These are phyloP conservation scores for Alopecurus myosuroides DNA, from an alignment of 176 grass and related monocot species.

Conservation along the genomic window DNA sequence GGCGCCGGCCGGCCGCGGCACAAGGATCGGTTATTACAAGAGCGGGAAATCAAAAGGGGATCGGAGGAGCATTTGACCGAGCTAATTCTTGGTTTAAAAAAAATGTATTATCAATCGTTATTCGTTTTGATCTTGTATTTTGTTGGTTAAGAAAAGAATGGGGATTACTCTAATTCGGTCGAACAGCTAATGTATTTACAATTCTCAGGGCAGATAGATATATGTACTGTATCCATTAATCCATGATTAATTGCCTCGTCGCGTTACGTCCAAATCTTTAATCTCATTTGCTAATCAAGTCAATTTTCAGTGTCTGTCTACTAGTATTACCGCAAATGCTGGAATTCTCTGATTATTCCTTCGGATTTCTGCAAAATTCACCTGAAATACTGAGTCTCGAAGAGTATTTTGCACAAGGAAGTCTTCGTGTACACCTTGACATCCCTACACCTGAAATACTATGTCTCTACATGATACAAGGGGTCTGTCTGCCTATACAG, in stretches of 20 bases:
- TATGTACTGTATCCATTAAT: slow-evolving; percentile 8
- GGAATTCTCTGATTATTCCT: neutral
- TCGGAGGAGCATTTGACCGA: neutral
- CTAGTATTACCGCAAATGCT: no score
- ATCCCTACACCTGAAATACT: slow-evolving; percentile 25
- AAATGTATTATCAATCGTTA: slow-evolving; percentile 1
- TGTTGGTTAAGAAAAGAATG: slow-evolving; percentile 4
- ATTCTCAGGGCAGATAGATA: slow-evolving; percentile 24
- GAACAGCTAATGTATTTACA: slow-evolving; percentile 17
- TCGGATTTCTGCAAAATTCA: neutral
- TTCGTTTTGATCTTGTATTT: neutral
- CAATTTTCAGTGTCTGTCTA: neutral
- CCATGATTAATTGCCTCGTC: neutral
- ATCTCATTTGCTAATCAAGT: neutral
- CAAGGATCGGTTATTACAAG: neutral
- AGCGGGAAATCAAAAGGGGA: neutral
- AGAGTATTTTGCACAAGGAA: neutral
- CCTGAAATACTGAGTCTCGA: neutral
- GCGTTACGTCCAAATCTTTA: neutral
- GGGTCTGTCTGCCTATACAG: slow-evolving; percentile 31
- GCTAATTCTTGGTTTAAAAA: slow-evolving; percentile 23
- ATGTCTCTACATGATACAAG: slow-evolving; percentile 14
- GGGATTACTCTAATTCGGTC: neutral
- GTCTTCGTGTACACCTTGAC: slow-evolving; percentile 26
- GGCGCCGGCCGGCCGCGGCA: neutral